A percentile compares a stretch with the other conserved stretches of the same genome.
Evolutionary conservation across 2,329 filamentous ascomycete species (phyloP).

Genomic region (Diaporthe batatas): DNA sequence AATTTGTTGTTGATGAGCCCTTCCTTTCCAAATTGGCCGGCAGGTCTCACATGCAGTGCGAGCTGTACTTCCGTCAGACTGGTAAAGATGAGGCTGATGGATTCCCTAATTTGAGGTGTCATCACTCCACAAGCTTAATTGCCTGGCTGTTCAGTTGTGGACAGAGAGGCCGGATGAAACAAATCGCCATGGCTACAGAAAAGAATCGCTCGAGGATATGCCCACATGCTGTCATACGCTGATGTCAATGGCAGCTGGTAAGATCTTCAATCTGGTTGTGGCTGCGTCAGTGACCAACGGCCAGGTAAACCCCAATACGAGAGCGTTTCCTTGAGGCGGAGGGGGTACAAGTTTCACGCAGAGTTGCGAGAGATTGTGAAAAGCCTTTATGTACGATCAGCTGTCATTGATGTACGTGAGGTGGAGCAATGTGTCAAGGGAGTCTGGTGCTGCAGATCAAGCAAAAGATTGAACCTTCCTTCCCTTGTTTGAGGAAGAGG

Average conservation of each 20-base stretch:
- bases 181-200: not conserved
- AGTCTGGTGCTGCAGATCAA: too few species aligned
- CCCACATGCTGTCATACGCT: not conserved
- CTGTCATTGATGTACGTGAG: not conserved
- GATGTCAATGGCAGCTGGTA: not conserved
- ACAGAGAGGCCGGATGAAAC: too few species aligned
- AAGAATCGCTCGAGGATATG: not conserved
- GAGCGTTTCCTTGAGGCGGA: too few species aligned
- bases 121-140: too few species aligned
- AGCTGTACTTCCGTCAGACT: not conserved
- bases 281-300: not conserved
- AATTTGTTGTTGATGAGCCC: not conserved
- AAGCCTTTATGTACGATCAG: not conserved
- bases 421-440: too few species aligned
- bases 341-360: not conserved
- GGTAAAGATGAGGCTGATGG: not conserved
- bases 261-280: not conserved
- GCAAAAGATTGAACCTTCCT: too few species aligned
- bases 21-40: not conserved
- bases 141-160: too few species aligned
- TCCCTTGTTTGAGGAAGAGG: too few species aligned
- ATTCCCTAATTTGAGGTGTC: too few species aligned
- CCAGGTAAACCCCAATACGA: not conserved
- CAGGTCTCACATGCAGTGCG: not conserved
- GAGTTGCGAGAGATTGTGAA: accelerated